These are phyloP conservation scores for Fusarium sp. DNA, from an alignment of 2,329 filamentous ascomycete genomes.

Conservation along the genomic window DNA sequence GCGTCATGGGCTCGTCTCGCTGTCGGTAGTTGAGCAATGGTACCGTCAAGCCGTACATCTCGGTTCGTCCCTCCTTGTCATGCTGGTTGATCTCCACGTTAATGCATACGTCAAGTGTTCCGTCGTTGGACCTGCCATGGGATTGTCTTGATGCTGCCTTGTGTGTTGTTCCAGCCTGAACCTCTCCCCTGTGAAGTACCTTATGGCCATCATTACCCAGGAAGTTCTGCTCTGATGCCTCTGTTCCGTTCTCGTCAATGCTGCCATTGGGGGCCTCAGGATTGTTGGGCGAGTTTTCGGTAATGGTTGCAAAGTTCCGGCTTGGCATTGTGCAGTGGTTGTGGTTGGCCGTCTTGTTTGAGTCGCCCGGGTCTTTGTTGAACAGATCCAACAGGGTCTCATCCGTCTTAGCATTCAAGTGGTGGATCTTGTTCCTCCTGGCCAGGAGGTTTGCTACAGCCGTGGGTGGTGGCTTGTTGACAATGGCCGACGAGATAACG, in stretches of 20 bases:
- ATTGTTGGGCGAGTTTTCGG: slow-evolving; percentile 80
- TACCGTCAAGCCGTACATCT: slow-evolving; percentile 86
- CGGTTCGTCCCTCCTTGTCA: slow-evolving; percentile 81
- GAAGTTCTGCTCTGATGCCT: slow-evolving; percentile 43
- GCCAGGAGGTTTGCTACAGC: slow-evolving; percentile 91
- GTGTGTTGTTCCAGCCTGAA: slow-evolving; percentile 81
- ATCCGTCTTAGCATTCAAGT: slow-evolving; percentile 77
- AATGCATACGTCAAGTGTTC: slow-evolving; percentile 81
- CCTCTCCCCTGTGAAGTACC: slow-evolving; percentile 79
- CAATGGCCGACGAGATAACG: slow-evolving; percentile 92
- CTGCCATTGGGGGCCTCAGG: slow-evolving; percentile 38
- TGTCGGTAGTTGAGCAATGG: slow-evolving; percentile 67
- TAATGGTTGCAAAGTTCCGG: slow-evolving; percentile 91
- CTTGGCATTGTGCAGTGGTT: slow-evolving; percentile 93
- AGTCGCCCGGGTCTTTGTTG: slow-evolving; percentile 83
- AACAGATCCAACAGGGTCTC: slow-evolving; percentile 96
- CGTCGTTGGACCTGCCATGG: slow-evolving; percentile 65
- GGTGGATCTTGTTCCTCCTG: slow-evolving; percentile 84
- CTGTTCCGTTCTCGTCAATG: slow-evolving; percentile 27
- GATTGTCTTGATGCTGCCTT: slow-evolving; percentile 70
- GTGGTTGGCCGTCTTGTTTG: slow-evolving; percentile 75
- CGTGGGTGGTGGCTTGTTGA: slow-evolving; percentile 90
- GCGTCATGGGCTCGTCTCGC: slow-evolving; percentile 39
- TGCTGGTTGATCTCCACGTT: slow-evolving; percentile 89
- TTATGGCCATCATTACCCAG: slow-evolving; percentile 71